Percentiles rank a stretch among this genome's conserved stretches.
Evolutionary conservation across 148 eudicot species (phyloP).

Genomic region (Arctostaphylos glauca): DNA sequence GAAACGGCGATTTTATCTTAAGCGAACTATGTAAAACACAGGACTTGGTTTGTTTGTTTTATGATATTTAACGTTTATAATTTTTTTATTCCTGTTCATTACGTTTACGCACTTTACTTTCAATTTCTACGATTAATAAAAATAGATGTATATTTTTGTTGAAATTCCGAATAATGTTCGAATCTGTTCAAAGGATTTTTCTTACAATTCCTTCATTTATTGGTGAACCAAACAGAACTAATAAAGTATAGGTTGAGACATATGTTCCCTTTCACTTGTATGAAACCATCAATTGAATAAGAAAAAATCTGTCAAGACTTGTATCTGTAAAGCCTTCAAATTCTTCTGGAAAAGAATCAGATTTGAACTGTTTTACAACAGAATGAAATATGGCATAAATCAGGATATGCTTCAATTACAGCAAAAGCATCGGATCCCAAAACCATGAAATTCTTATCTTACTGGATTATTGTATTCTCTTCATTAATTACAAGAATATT

Average conservation of each 20-base stretch:
- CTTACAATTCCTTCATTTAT: background rate
- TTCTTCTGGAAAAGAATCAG: background rate
- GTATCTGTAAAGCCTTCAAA: background rate
- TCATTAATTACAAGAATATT: background rate
- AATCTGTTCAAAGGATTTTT: too few species aligned
- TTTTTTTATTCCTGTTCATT: background rate
- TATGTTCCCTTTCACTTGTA: background rate
- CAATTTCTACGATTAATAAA: background rate
- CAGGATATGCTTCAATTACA: conserved; percentile 4
- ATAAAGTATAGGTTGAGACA: background rate
- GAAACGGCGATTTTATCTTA: too few species aligned
- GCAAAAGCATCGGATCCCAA: conserved; percentile 3
- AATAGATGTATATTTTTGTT: background rate
- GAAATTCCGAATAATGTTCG: too few species aligned
- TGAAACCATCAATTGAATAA: background rate
- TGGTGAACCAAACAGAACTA: background rate
- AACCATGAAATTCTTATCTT: background rate
- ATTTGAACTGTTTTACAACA: background rate
- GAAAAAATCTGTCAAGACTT: background rate
- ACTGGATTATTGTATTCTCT: background rate
- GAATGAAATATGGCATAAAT: background rate
- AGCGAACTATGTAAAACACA: too few species aligned
- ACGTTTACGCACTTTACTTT: background rate
- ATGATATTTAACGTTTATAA: background rate
- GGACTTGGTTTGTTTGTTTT: too few species aligned